These are phyloP conservation scores for Ogataea trehalophila DNA, from an alignment of 805 yeast genomes.

Conservation along the genomic window DNA sequence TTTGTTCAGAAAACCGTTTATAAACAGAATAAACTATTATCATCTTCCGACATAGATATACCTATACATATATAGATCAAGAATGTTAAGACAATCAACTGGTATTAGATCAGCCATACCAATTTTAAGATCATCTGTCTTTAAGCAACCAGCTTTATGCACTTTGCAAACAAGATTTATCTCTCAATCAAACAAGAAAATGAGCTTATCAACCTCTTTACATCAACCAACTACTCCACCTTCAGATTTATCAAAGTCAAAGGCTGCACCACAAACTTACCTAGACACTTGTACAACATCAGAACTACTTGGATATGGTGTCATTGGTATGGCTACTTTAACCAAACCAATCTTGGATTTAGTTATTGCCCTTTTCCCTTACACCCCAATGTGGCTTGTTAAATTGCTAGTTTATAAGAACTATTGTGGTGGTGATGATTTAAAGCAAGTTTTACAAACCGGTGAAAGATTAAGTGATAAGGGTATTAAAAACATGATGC, in stretches of 20 bases:
- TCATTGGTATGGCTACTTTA: constrained; percentile 66
- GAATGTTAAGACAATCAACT: too few relatives aligned
- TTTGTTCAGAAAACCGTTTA: too few relatives aligned
- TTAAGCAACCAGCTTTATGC: not conserved
- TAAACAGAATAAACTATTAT: too few relatives aligned
- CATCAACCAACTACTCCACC: constrained; percentile 1
- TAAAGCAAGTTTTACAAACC: constrained; percentile 63
- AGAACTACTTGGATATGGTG: constrained; percentile 58
- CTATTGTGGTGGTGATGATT: constrained; percentile 87
- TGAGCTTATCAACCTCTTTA: not conserved
- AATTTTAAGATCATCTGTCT: not conserved
- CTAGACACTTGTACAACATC: constrained; percentile 47
- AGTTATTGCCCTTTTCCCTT: constrained; percentile 65
- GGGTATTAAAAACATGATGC: constrained; percentile 91
- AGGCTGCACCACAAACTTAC: constrained; percentile 25
- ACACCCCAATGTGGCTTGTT: constrained; percentile 65
- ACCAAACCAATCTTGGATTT: constrained; percentile 57
- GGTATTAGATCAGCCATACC: not conserved
- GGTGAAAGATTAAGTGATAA: constrained; percentile 62
- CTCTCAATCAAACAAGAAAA: constrained; percentile 6
- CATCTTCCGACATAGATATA: too few relatives aligned
- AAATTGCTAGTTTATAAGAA: constrained; percentile 72
- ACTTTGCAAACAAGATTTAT: not conserved
- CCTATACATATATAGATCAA: not conserved
- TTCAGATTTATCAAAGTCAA: not conserved